phyloP scores from a whole-genome alignment of 176 grass and related monocot genomes.

The Elaeis guineensis region DNA sequence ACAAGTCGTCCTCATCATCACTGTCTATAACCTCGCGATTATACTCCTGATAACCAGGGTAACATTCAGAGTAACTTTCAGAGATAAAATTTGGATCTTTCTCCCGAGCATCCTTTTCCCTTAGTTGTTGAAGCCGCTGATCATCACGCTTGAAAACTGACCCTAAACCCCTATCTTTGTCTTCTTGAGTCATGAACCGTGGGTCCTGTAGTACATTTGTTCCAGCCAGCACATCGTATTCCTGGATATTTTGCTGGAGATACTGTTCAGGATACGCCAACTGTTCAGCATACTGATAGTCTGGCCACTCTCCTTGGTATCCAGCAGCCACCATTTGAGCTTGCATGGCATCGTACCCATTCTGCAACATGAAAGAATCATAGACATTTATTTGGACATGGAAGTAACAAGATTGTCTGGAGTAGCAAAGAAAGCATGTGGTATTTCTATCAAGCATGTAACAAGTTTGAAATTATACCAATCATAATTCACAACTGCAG shows the following conservation, averaged over 20 bases:
- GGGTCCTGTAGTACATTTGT: constrained; percentile 44
- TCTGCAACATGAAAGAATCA: constrained; percentile 35
- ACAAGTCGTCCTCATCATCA: constrained; percentile 88
- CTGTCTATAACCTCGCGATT: constrained; percentile 73
- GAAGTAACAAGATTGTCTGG: too few species aligned
- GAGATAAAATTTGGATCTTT: constrained; percentile 97
- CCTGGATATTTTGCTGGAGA: constrained; percentile 55
- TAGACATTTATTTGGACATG: neutral
- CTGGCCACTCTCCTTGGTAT: constrained; percentile 78
- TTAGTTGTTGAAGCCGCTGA: constrained; percentile 72
- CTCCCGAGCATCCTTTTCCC: constrained; percentile 78
- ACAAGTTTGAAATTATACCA: too few species aligned
- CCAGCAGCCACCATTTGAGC: constrained; percentile 65
- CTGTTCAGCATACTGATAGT: constrained; percentile 64
- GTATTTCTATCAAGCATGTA: too few species aligned
- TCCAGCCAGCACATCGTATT: constrained; percentile 52
- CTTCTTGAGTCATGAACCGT: constrained; percentile 48
- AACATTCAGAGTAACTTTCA: constrained; percentile 98
- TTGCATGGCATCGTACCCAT: constrained; percentile 79
- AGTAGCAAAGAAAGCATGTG: too few species aligned
- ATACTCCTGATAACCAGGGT: constrained; percentile 94
- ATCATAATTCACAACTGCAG: too few species aligned
- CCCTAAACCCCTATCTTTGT: constrained; percentile 82
- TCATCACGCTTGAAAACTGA: constrained; percentile 98
- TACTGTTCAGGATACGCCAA: constrained; percentile 68